Evolutionary conservation across 805 yeast genomes (phyloP), one percentile per base, ranked within the genome.

Genomic region (Tetrapisispora fleetii): DNA sequence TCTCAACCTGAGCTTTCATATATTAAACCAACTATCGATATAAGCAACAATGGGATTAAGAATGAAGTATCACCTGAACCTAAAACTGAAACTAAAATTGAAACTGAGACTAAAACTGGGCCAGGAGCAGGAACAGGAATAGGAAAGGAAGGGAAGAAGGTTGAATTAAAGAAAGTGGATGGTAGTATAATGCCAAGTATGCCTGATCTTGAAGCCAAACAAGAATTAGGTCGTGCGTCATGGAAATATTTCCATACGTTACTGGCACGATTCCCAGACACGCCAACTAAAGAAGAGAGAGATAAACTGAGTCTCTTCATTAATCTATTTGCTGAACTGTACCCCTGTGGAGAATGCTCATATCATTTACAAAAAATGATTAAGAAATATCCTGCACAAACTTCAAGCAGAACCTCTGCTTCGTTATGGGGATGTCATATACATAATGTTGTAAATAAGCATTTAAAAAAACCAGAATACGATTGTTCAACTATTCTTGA

Each of bases 291-390:
- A 3, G 76, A 74, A 41, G 89, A 91, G 59, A 74, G 79, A 46
- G 63, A 71, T 30, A 84, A 91, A 27, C 69, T 93, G 43, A 58
- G 67, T 17, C 76, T 71, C 50, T 93, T 81, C 63, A 74, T 93
- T 19, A 68, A 78, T 21, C 69, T 86, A 35, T 93, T 90, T 68
- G 89, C 93, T 1, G 87, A 90, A 58, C 91, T 93, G 10, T 93
- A 93, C 55, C 99, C 99, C 0, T 91, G 98, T 68, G 95, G 95
- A 3, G 97, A 91, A 63, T 93, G 98, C 68, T 97, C 99, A 0
- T 73, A 86, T 54, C 98, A 93, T 65, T 93, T 93, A 65, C 83
- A 77, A 54, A 68, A 77, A 60, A 68, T 91, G 54, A 67, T 93
- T 49, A 60, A 70, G 49, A 74, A 83, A 57, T 81, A 72, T 59